Evolutionary conservation across 106 monocot species (phyloP).

Genomic region (Amphibolis antarctica): DNA sequence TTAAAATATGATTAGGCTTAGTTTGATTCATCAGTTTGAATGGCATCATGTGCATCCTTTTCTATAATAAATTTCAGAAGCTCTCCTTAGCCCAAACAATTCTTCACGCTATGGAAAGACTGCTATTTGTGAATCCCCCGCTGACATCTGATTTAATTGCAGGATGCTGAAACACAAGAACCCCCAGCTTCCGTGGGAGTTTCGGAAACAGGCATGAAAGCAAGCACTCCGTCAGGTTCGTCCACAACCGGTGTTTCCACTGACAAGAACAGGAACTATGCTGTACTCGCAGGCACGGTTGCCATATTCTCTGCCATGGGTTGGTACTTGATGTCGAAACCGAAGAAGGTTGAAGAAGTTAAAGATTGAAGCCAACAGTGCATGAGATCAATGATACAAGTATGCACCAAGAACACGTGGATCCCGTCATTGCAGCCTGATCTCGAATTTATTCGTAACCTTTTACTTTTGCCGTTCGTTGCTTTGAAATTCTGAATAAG

Average conservation of each 20-base stretch:
- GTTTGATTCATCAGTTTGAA: too few relatives aligned
- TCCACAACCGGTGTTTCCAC: conserved; percentile 9
- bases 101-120: too few relatives aligned
- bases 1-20: too few relatives aligned
- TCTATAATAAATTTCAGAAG: too few relatives aligned
- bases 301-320: conserved; percentile 10
- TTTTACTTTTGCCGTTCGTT: too few relatives aligned
- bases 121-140: background rate
- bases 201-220: background rate
- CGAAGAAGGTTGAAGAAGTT: conserved; percentile 13
- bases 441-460: too few relatives aligned
- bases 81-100: too few relatives aligned
- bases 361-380: conserved; percentile 12
- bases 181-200: background rate
- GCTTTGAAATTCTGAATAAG: too few relatives aligned
- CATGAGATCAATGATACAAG: too few relatives aligned
- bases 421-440: too few relatives aligned
- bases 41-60: too few relatives aligned
- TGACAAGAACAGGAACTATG: conserved; percentile 24
- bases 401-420: too few relatives aligned
- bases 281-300: conserved; percentile 19
- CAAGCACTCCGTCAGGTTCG: background rate
- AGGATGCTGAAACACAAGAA: conserved; percentile 6
- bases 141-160: background rate
- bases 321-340: conserved; percentile 14